phyloP scores from a whole-genome alignment of 495 filamentous ascomycete species.

The Hypoxylon trugodes region DNA sequence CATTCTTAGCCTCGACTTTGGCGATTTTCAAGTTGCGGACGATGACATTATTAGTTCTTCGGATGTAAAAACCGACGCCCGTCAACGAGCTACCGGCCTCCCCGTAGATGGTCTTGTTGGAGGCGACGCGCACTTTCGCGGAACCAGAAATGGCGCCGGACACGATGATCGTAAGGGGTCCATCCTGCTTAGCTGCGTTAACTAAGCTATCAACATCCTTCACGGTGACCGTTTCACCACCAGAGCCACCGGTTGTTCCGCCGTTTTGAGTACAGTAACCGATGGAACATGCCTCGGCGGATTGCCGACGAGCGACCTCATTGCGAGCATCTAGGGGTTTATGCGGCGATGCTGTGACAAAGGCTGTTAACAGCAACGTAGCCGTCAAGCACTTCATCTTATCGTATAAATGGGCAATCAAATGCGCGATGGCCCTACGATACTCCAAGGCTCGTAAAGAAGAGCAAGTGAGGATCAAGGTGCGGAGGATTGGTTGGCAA shows the following conservation, averaged over 20 bases:
- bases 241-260: constrained; percentile 61
- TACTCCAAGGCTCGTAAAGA: background rate
- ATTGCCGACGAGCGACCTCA: constrained; percentile 2
- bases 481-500: background rate
- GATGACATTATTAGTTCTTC: constrained; percentile 62
- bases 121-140: constrained; percentile 54
- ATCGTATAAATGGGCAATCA: background rate
- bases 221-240: constrained; percentile 62
- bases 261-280: constrained; percentile 48
- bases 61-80: constrained; percentile 58
- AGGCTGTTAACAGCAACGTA: background rate
- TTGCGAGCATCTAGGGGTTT: background rate
- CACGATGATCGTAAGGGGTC: constrained; percentile 57
- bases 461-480: background rate
- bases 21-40: constrained; percentile 68
- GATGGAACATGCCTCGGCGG: constrained; percentile 44
- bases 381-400: constrained; percentile 11
- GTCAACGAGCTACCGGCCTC: constrained; percentile 44
- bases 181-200: constrained; percentile 52
- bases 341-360: constrained; percentile 9
- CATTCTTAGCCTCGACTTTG: constrained; percentile 65
- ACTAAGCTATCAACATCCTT: constrained; percentile 58
- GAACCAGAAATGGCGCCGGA: constrained; percentile 54
- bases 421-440: background rate
- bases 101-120: constrained; percentile 63